Base-by-base conservation (phyloP, 208 protist species). In the Leishmania turanica region DNA sequence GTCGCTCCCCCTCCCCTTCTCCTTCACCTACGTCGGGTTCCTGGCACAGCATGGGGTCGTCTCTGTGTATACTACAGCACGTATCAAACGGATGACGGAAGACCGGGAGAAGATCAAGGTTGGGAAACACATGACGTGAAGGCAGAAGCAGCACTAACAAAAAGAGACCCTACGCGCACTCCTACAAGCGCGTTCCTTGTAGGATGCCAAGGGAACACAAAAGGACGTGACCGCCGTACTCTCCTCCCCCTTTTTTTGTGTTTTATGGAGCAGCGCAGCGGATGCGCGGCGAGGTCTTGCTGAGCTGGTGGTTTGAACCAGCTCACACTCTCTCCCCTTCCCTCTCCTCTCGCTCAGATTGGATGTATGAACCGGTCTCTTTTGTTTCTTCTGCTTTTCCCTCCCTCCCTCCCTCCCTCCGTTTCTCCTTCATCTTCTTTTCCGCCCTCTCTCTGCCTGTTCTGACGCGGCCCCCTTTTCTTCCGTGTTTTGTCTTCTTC, bases 301-400 rank as follows among this genome's bases (percentile, higher is more conserved):
- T 62, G 49, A 82, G n/a, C 56, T 40, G 49, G 24, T 75, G n/a
- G 8, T 65, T 53, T 77, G 17, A 13, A 45, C 72, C 37, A 69
- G 40, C 37, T 45, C 11, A 49, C 19, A 8, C 9, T 42, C n/a
- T 45, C 17, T 47, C 31, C 34, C 53, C 47, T 80, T 40, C 65
- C 53, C 42, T 83, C 40, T 80, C 40, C 66, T 74, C 31, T 80
- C 53, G 58, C 58, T 54, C 80, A 21, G 49, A 51, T 60, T 17
- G 51, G 56, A 42, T 82, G 79, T 40, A 78, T 78, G 37, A 54
- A 24, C 75, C 60, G 45, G 15, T 47, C 17, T 24, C 45, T 74
- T 79, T 71, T 49, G 66, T 68, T 77, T 60, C 68, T 75, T 78
- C 66, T 84, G 40, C 42, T 72, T 72, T 75, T 62, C 37, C 82